Percentiles rank a stretch among this genome's conserved stretches.
These are phyloP conservation scores for Kitagawia praeruptora DNA, from an alignment of 129 eudicot genomes.

Conservation along the genomic window DNA sequence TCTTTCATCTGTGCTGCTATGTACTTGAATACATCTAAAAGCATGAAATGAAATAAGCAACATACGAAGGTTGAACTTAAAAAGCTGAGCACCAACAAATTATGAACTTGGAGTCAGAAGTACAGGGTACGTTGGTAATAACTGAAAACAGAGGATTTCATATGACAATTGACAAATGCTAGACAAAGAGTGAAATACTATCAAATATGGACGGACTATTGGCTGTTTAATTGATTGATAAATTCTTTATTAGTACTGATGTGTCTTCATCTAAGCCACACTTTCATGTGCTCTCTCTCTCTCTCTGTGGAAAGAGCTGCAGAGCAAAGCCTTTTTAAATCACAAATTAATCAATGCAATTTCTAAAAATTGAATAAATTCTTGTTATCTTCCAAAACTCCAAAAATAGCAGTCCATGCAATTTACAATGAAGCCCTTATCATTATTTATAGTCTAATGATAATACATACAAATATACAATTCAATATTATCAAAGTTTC, in stretches of 20 bases:
- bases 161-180: not conserved
- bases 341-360: not conserved
- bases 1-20: not conserved
- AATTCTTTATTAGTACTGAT: not conserved
- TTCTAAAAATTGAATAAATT: not conserved
- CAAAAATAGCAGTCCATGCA: not conserved
- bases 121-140: conserved; percentile 1
- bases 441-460: not conserved
- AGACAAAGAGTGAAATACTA: not conserved
- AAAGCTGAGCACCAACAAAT: not conserved
- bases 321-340: not conserved
- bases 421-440: not conserved
- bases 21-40: no score
- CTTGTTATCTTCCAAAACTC: conserved; percentile 4
- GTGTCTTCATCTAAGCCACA: conserved; percentile 5
- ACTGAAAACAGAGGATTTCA: not conserved
- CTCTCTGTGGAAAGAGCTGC: not conserved
- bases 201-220: not conserved
- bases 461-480: not conserved
- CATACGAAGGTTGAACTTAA: no score
- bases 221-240: not conserved
- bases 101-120: not conserved
- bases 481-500: not conserved
- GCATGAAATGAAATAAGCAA: no score
- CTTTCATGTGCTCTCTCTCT: not conserved